A percentile compares a stretch with the other conserved stretches of the same genome.
These are phyloP conservation scores for Phragmites australis DNA, from an alignment of 176 grass and related monocot species.

Conservation along the genomic window DNA sequence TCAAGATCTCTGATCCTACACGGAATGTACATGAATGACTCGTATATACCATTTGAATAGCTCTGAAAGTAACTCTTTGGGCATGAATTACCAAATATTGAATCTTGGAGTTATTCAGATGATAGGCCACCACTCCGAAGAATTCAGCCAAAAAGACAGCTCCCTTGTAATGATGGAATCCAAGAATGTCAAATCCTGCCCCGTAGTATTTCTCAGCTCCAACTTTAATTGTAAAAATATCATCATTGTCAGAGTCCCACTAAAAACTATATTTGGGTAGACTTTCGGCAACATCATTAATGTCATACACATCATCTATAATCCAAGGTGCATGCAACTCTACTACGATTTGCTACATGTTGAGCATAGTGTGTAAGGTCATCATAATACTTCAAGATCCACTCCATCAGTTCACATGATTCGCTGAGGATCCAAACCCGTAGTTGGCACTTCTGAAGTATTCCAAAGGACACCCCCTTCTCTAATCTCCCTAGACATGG, in stretches of 20 bases:
- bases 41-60: neutral
- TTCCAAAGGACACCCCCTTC: neutral
- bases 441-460: neutral
- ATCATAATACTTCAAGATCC: neutral
- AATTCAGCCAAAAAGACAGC: neutral
- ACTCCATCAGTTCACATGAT: neutral
- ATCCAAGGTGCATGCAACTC: neutral
- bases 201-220: too few species aligned
- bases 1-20: neutral
- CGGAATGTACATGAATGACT: neutral
- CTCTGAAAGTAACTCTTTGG: neutral
- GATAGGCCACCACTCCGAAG: neutral
- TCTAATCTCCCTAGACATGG: neutral
- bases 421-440: neutral
- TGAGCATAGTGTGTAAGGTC: neutral
- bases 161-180: slow-evolving; percentile 26
- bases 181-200: neutral
- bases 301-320: neutral
- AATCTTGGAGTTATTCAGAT: neutral
- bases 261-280: neutral
- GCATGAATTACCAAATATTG: slow-evolving; percentile 9
- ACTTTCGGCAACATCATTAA: neutral
- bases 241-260: slow-evolving; percentile 29
- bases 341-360: neutral
- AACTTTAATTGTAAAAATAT: neutral